A percentile compares a stretch with the other conserved stretches of the same genome.
Evolutionary conservation across 2,329 filamentous ascomycete species (phyloP).

Genomic region (Mycogone perniciosa): DNA sequence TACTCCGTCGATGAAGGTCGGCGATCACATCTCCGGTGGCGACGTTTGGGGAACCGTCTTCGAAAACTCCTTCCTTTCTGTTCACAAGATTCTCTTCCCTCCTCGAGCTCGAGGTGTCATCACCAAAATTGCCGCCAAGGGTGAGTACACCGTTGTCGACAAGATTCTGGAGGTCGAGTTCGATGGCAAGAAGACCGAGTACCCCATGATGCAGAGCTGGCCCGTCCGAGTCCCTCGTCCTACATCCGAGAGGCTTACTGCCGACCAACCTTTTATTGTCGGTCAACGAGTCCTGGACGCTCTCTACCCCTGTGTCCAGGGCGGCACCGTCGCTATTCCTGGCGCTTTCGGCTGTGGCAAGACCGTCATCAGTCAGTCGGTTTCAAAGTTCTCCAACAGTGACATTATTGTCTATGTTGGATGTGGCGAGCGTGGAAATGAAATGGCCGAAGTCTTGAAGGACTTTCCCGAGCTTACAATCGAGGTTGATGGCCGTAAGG

Average conservation of each 20-base stretch:
- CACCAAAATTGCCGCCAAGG: conserved; percentile 81
- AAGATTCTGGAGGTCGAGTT: conserved; percentile 96
- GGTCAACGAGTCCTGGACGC: conserved; percentile 95
- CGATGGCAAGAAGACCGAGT: conserved; percentile 89
- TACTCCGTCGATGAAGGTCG: conserved; percentile 83
- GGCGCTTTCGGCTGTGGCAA: conserved; percentile 98
- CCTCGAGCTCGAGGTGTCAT: conserved; percentile 87
- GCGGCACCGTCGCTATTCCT: conserved; percentile 95
- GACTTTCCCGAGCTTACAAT: conserved; percentile 98
- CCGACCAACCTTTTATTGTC: conserved; percentile 87
- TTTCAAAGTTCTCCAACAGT: conserved; percentile 99
- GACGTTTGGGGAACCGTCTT: conserved; percentile 93
- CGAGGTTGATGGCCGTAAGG: conserved; percentile 85
- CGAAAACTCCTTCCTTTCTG: conserved; percentile 90
- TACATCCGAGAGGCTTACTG: conserved; percentile 83
- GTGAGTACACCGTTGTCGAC: conserved; percentile 87
- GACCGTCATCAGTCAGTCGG: conserved; percentile 96
- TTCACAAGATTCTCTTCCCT: conserved; percentile 89
- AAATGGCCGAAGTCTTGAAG: conserved; percentile 99
- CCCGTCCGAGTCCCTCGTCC: conserved; percentile 94
- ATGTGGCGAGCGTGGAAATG: conserved; percentile 86
- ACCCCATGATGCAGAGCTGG: conserved; percentile 98
- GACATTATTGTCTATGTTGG: conserved; percentile 99
- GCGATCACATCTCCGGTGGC: conserved; percentile 93
- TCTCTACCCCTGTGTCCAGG: conserved; percentile 92